A percentile compares a stretch with the other conserved stretches of the same genome.
These are phyloP conservation scores for Pyrus bretschneideri DNA, from an alignment of 306 rosid species.

Conservation along the genomic window DNA sequence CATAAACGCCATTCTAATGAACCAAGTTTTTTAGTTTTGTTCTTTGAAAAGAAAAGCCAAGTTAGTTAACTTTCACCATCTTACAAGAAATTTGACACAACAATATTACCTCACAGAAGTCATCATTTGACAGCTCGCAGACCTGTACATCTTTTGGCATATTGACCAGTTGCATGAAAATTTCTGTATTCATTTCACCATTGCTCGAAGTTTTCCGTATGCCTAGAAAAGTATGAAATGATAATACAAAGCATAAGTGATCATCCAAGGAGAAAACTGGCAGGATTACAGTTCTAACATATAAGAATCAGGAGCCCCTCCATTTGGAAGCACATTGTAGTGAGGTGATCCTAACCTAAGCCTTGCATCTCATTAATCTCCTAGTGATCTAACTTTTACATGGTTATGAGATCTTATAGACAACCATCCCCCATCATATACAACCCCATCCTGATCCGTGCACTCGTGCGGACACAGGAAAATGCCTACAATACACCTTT, in stretches of 20 bases:
- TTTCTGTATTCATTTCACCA: conserved; percentile 25
- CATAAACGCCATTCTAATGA: not conserved
- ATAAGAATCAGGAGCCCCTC: not conserved
- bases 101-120: conserved; percentile 56
- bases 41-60: not conserved
- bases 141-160: conserved; percentile 39
- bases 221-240: conserved; percentile 35
- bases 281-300: not conserved
- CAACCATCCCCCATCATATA: not conserved
- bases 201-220: conserved; percentile 27
- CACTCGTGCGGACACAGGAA: not conserved
- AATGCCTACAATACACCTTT: not conserved
- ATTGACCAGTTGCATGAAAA: conserved; percentile 41
- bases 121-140: conserved; percentile 58
- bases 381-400: not conserved
- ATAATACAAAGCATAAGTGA: conserved; percentile 8
- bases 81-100: not conserved
- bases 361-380: not conserved
- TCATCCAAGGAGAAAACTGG: conserved; percentile 4
- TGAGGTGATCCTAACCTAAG: not conserved
- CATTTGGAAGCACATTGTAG: not conserved
- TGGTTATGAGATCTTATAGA: too few species aligned
- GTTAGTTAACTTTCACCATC: not conserved
- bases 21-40: too few species aligned
- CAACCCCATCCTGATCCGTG: not conserved